Evolutionary conservation across 2,329 filamentous ascomycete species (phyloP).

Genomic region (Stagonosporopsis cucurbitacearum): DNA sequence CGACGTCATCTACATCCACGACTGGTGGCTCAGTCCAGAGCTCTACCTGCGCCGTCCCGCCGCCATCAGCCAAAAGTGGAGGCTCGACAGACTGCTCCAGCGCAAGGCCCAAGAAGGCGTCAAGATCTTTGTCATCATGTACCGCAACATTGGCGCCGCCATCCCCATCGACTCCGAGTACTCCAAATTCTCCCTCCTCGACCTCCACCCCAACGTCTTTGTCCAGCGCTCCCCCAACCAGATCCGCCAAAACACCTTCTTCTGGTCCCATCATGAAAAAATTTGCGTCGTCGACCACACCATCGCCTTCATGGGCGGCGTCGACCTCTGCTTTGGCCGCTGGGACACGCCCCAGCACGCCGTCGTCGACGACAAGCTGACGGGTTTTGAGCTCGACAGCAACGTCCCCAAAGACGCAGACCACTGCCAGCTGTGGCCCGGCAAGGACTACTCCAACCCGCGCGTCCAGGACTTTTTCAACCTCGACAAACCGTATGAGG

Average conservation of each 20-base stretch:
- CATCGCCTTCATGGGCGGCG: slow-evolving; percentile 91
- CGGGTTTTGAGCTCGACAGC: slow-evolving; percentile 81
- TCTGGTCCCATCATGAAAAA: slow-evolving; percentile 99
- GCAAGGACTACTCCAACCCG: slow-evolving; percentile 98
- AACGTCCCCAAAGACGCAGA: slow-evolving; percentile 81
- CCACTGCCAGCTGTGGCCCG: slow-evolving; percentile 94
- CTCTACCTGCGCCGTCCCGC: slow-evolving; percentile 93
- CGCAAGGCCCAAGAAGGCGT: slow-evolving; percentile 93
- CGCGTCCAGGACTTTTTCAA: slow-evolving; percentile 94
- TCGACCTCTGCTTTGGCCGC: slow-evolving; percentile 94
- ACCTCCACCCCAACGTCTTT: slow-evolving; percentile 94
- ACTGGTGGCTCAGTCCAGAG: slow-evolving; percentile 98
- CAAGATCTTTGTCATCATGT: slow-evolving; percentile 97
- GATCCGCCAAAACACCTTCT: slow-evolving; percentile 98
- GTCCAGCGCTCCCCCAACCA: slow-evolving; percentile 97
- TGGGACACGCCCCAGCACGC: slow-evolving; percentile 97
- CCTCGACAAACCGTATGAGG: slow-evolving; percentile 92
- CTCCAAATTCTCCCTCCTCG: slow-evolving; percentile 93
- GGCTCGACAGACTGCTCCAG: slow-evolving; percentile 89
- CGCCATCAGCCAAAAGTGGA: slow-evolving; percentile 97
- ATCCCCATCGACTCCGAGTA: slow-evolving; percentile 98
- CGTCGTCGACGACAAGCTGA: slow-evolving; percentile 90
- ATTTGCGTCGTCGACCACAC: slow-evolving; percentile 97
- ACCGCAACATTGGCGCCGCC: slow-evolving; percentile 95
- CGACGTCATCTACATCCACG: slow-evolving; percentile 98